Percentiles rank a stretch among this genome's conserved stretches.
Evolutionary conservation across 805 yeast genomes (phyloP).

Genomic region (Ogataea trehaloabstinens): DNA sequence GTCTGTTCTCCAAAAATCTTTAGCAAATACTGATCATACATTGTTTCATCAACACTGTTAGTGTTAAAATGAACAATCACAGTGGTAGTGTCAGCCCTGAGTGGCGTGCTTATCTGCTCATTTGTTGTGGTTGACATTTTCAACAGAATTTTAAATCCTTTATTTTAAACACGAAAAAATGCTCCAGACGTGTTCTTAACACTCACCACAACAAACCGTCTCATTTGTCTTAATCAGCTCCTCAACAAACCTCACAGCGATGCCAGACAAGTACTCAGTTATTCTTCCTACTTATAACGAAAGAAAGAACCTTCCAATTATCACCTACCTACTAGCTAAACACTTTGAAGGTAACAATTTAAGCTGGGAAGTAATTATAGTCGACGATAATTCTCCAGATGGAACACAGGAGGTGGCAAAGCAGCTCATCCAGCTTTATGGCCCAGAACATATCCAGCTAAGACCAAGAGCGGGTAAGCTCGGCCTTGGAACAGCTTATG

Average conservation of each 20-base stretch:
- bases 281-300: constrained; percentile 80
- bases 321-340: constrained; percentile 65
- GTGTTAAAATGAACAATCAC: too few species aligned
- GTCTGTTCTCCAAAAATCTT: constrained; percentile 43
- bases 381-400: constrained; percentile 79
- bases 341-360: constrained; percentile 56
- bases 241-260: too few species aligned
- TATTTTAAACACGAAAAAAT: too few species aligned
- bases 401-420: constrained; percentile 76
- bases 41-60: too few species aligned
- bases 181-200: too few species aligned
- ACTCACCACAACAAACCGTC: too few species aligned
- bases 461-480: constrained; percentile 74
- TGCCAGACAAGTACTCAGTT: constrained; percentile 59
- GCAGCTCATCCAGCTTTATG: constrained; percentile 55
- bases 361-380: constrained; percentile 75
- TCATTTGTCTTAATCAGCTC: too few species aligned
- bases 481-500: constrained; percentile 79
- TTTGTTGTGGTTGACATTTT: too few species aligned
- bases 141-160: too few species aligned
- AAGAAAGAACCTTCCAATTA: constrained; percentile 64
- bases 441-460: constrained; percentile 57
- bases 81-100: too few species aligned
- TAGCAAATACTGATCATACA: constrained; percentile 33
- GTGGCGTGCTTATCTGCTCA: too few species aligned